Conservation (phyloP, 2,329 filamentous ascomycete genomes). For the Cordyceps javanica region DNA sequence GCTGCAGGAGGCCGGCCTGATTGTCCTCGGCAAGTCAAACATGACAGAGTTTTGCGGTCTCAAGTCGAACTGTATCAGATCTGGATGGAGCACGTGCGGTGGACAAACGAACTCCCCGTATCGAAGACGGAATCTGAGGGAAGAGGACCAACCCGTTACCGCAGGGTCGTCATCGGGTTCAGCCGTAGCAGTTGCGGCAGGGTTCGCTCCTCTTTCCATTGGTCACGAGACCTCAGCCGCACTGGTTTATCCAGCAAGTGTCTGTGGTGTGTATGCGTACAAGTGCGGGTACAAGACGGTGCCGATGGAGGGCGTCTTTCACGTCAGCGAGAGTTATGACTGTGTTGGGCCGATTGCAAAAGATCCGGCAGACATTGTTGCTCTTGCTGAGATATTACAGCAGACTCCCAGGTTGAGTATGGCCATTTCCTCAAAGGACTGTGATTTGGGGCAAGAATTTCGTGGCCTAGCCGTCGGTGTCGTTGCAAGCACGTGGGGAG, state of each 20-base stretch:
- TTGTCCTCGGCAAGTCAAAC: constrained; percentile 12
- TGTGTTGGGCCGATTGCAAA: constrained; percentile 8
- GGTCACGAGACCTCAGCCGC: constrained; percentile 8
- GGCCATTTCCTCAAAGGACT: neutral
- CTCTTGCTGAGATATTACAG: neutral
- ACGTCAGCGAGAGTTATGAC: constrained; percentile 7
- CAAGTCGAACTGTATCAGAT: neutral
- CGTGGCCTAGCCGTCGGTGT: neutral
- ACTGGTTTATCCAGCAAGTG: constrained; percentile 8
- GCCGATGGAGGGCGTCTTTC: constrained; percentile 9
- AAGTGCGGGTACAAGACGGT: constrained; percentile 3
- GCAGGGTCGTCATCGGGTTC: constrained; percentile 12
- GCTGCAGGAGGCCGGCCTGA: constrained; percentile 9
- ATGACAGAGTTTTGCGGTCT: constrained; percentile 13
- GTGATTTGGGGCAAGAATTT: neutral
- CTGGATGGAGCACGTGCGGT: neutral
- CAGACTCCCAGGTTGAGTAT: neutral
- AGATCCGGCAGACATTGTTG: neutral
- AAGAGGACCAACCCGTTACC: constrained; percentile 10
- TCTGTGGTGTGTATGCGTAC: constrained; percentile 9
- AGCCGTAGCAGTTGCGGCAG: constrained; percentile 8
- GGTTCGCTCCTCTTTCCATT: constrained; percentile 7
- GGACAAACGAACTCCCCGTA: constrained; percentile 13
- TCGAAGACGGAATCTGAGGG: neutral
- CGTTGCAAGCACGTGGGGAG: constrained; percentile 1